Base-by-base conservation (phyloP, 2,329 filamentous ascomycete genomes). In the Trichoderma sp. region DNA sequence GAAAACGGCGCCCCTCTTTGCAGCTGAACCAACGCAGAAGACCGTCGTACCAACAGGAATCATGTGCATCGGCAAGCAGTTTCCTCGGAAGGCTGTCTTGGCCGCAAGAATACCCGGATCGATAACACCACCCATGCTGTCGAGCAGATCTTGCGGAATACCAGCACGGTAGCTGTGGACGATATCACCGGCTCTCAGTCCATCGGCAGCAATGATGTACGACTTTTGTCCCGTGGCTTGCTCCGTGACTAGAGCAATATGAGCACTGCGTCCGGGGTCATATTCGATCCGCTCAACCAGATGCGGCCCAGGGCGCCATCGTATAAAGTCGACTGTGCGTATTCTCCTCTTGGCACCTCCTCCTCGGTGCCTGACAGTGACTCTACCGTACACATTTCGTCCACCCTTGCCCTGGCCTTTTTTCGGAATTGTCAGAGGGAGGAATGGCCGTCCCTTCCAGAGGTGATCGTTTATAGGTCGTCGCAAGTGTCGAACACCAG, bases 81-180 rank as follows among this genome's bases (percentile, higher is more conserved):
- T 99, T 66, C 95, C 95, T 75, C 93, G 87, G 83, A 94, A 94
- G 1, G 93, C 94, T 27, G 96, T 99, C 82, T 92, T 95, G 34
- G 95, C 92, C 8, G 96, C 95, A 70, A 99, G 82, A 78, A 99
- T 92, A 90, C 96, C 96, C 12, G 94, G 93, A 84, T 99, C 95
- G 60, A 97, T 87, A 50, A 90, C 83, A 73, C 95, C 94, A 70
- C 95, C 95, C 94, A 99, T 98, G 76, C 90, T 93, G 60, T 91
- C 89, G 74, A 97, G 86, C 67, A 99, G 83, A 71, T 95, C 91
- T 71, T 91, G 84, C 1, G 96, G 95, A 69, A 99, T 95, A 72
- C 95, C 96, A 8, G 90, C 83, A 72, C 93, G 89, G 81, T 95
- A 99, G 80, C 93, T 97, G 82, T 98, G 91, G 17, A 99, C 90